A percentile compares a stretch with the other conserved stretches of the same genome.
Conservation (phyloP, 1,284 basidiomycete genomes). For the Gymnopus androsaceus region DNA sequence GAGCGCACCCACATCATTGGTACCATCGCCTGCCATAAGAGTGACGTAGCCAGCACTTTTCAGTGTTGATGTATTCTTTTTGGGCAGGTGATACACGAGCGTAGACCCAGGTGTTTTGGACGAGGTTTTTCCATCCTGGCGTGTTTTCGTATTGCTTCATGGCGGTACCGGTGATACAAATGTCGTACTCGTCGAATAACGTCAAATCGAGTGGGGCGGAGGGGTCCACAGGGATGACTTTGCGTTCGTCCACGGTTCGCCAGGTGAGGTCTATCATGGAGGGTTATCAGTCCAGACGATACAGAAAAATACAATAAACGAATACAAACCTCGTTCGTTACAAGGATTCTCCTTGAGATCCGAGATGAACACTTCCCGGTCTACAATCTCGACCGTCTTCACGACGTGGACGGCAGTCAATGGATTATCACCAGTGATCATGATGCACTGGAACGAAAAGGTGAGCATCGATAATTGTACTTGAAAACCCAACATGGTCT, state of each 20-base stretch:
- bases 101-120: constrained; percentile 95
- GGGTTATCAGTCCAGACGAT: neutral
- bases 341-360: constrained; percentile 83
- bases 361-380: constrained; percentile 88
- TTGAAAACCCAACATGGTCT: constrained; percentile 19
- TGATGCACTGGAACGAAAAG: constrained; percentile 70
- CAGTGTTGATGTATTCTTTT: constrained; percentile 88
- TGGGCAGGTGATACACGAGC: constrained; percentile 94
- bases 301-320: neutral
- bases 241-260: constrained; percentile 89
- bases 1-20: constrained; percentile 94
- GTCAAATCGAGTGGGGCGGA: constrained; percentile 72
- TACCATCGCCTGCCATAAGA: constrained; percentile 96
- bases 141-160: constrained; percentile 78
- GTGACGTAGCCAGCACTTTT: constrained; percentile 88
- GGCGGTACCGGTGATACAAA: constrained; percentile 92
- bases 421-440: constrained; percentile 98
- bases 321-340: constrained; percentile 61
- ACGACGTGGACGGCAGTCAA: constrained; percentile 94
- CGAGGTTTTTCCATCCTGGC: constrained; percentile 73
- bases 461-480: constrained; percentile 7
- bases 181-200: constrained; percentile 85
- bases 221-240: constrained; percentile 82
- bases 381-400: constrained; percentile 92
- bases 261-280: constrained; percentile 72